Base-by-base conservation (phyloP, 2,329 filamentous ascomycete genomes). In the Alternaria hordeiaustralica region DNA sequence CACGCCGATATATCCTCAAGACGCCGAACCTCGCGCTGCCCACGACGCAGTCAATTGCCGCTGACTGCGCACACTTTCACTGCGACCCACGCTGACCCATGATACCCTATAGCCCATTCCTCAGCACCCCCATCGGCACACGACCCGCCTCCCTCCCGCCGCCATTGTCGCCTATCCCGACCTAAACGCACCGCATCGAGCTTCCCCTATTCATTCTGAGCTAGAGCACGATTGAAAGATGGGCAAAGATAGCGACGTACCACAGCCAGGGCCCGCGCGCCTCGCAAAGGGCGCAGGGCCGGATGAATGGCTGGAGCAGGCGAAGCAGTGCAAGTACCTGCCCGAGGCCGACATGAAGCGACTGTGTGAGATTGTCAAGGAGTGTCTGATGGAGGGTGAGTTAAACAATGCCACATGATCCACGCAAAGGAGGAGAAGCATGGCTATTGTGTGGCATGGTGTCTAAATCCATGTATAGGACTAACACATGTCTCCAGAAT, bases 281-380 rank as follows among this genome's bases (percentile, higher is more conserved):
- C 85, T 98, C 69, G 89, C 89, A 67, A 89, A 92, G 61, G 92
- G 93, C 79, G 92, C 94, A 43, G 93, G 93, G 13, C 89, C 96
- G 33, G 93, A 97, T 80, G 94, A 98, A 83, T 99, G 96, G 96
- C 87, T 99, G 30, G 92, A 96, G 78, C 92, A 96, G 81, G 96
- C 96, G 47, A 97, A 97, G 82, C 92, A 96, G 82, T 98, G 96
- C 84, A 96, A 97, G 81, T 97, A 98, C 80, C 87, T 99, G 56
- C 96, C 96, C 54, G 96, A 99, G 83, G 84, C 90, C 66, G 93
- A 96, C 76, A 99, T 99, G 96, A 99, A 99, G 86, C 92, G 97
- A 81, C 87, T 99, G 53, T 99, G 96, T 81, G 96, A 99, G 84
- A 97, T 97, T 79, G 96, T 98, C 65, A 99, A 99, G 85, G 96